These are phyloP conservation scores for Salix dunnii DNA, from an alignment of 345 rosid genomes.

Conservation along the genomic window DNA sequence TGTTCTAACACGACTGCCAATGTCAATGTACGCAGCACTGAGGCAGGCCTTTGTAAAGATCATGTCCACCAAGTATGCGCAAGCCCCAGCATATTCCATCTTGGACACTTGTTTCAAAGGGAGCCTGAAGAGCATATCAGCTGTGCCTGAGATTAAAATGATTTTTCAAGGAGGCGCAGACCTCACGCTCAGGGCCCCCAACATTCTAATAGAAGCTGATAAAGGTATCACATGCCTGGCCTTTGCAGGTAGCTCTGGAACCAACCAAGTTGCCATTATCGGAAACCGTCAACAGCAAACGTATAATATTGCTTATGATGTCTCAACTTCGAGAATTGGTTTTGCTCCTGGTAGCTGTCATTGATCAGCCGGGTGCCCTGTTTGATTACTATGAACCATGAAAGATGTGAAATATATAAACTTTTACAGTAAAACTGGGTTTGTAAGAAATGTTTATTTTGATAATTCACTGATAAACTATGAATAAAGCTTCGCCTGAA, in stretches of 20 bases:
- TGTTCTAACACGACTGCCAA: slow-evolving; percentile 45
- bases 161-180: slow-evolving; percentile 39
- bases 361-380: slow-evolving; percentile 3
- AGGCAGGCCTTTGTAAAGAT: slow-evolving; percentile 25
- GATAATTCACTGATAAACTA: too few relatives aligned
- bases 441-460: not conserved
- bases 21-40: slow-evolving; percentile 28
- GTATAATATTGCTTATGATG: slow-evolving; percentile 36
- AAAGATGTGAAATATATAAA: not conserved
- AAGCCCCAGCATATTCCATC: slow-evolving; percentile 32
- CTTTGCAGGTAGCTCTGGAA: slow-evolving; percentile 17
- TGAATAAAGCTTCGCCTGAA: not conserved
- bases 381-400: not conserved
- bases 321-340: slow-evolving; percentile 37
- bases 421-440: not conserved
- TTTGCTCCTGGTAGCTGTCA: slow-evolving; percentile 41
- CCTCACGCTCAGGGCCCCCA: slow-evolving; percentile 27
- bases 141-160: slow-evolving; percentile 31
- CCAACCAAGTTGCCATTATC: slow-evolving; percentile 25
- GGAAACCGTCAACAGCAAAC: slow-evolving; percentile 49
- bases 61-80: slow-evolving; percentile 30
- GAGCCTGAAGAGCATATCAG: slow-evolving; percentile 19
- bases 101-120: slow-evolving; percentile 47
- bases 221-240: slow-evolving; percentile 39
- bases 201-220: slow-evolving; percentile 31